Evolutionary conservation across 1,139 yeast genomes (phyloP).

Genomic region (Candida sanyaensis): DNA sequence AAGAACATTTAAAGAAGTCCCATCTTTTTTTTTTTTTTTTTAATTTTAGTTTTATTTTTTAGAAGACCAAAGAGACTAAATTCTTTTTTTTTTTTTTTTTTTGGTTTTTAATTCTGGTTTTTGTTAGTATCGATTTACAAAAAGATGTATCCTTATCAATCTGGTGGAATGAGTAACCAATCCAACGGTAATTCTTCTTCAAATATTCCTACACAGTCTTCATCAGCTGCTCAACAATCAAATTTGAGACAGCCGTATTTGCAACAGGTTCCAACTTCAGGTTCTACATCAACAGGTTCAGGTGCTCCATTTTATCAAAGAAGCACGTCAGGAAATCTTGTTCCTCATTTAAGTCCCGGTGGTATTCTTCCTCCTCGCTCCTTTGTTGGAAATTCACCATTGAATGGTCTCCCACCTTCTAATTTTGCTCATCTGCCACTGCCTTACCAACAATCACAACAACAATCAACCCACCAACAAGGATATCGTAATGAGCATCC

Average conservation of each 20-base stretch:
- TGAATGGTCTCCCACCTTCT: slow-evolving; percentile 10
- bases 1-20: too few relatives aligned
- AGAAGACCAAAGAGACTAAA: too few relatives aligned
- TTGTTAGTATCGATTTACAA: not conserved
- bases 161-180: slow-evolving; percentile 6
- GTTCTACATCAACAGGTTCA: slow-evolving; percentile 1
- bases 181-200: slow-evolving; percentile 6
- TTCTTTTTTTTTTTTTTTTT: not conserved
- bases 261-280: slow-evolving; percentile 7
- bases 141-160: slow-evolving; percentile 15
- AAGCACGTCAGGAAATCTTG: slow-evolving; percentile 7
- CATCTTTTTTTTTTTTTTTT: too few relatives aligned
- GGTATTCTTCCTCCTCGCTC: slow-evolving; percentile 10
- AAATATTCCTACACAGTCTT: slow-evolving; percentile 1
- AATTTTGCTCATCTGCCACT: slow-evolving; percentile 15
- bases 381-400: slow-evolving; percentile 8
- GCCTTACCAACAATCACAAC: slow-evolving; percentile 9
- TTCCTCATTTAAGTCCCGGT: slow-evolving; percentile 13
- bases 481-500: slow-evolving; percentile 13
- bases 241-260: slow-evolving; percentile 5
- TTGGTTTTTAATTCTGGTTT: not conserved
- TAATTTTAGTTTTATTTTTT: too few relatives aligned
- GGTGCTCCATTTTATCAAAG: slow-evolving; percentile 1
- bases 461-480: slow-evolving; percentile 10
- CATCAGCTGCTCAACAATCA: slow-evolving; percentile 7